Evolutionary conservation across 805 yeast genomes (phyloP).

Genomic region (Zygosaccharomyces siamensis): DNA sequence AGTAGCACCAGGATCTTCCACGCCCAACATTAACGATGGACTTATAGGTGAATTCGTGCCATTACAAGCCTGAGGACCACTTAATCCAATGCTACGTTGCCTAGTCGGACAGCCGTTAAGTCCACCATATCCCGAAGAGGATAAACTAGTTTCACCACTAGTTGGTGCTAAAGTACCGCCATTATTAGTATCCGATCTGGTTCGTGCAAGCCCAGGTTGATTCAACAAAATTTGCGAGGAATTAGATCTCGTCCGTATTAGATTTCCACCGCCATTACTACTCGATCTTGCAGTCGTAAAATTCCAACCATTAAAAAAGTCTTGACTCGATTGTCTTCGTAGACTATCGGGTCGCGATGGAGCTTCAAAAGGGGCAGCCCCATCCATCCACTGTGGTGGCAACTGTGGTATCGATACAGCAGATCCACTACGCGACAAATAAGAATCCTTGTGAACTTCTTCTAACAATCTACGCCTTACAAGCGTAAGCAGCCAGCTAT

Average conservation of each 20-base stretch:
- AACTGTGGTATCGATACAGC: conserved; percentile 24
- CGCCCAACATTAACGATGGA: neutral
- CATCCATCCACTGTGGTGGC: conserved; percentile 16
- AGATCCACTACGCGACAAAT: conserved; percentile 29
- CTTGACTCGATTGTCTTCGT: conserved; percentile 10
- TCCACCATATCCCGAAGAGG: neutral
- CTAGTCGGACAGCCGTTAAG: neutral
- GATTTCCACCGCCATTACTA: conserved; percentile 6
- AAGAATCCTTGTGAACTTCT: conserved; percentile 30
- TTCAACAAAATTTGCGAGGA: conserved; percentile 19
- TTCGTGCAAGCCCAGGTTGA: conserved; percentile 16
- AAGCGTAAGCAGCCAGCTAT: conserved; percentile 36
- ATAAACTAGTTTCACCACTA: conserved; percentile 9
- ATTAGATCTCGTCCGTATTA: conserved; percentile 25
- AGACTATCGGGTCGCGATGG: conserved; percentile 9
- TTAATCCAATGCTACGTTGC: conserved; percentile 2
- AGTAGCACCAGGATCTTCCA: conserved; percentile 3
- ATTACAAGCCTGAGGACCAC: conserved; percentile 3
- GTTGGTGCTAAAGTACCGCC: conserved; percentile 22
- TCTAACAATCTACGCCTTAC: conserved; percentile 38
- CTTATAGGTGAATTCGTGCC: neutral
- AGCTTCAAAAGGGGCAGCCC: conserved; percentile 11
- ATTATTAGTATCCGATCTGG: conserved; percentile 19
- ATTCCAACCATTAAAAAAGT: conserved; percentile 9
- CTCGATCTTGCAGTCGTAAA: conserved; percentile 6